Percentiles rank a stretch among this genome's conserved stretches.
Evolutionary conservation across 805 yeast genomes (phyloP).

Genomic region (Hanseniaspora mollemarum): DNA sequence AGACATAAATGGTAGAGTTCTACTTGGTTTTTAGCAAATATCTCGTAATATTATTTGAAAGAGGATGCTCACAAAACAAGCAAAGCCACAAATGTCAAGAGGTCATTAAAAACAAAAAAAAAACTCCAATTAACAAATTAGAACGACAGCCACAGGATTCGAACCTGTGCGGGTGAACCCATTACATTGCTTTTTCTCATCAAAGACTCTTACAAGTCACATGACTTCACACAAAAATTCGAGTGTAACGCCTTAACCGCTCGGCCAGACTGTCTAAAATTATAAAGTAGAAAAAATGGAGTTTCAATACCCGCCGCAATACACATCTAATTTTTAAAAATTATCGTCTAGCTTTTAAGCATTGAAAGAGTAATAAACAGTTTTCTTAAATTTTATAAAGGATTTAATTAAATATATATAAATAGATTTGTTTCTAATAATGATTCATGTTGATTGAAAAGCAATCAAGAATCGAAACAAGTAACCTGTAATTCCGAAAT

Average conservation of each 20-base stretch:
- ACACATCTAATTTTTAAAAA: background rate
- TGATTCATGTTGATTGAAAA: background rate
- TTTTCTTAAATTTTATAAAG: no score
- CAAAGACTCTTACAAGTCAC: background rate
- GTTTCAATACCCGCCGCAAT: no score
- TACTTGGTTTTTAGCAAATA: background rate
- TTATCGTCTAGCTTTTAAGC: no score
- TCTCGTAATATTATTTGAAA: no score
- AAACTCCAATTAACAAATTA: background rate
- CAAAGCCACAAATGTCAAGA: background rate
- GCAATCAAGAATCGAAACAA: no score
- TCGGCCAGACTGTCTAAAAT: conserved; percentile 50
- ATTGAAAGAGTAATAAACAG: no score
- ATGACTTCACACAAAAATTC: conserved; percentile 30
- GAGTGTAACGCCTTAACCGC: conserved; percentile 71
- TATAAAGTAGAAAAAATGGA: background rate
- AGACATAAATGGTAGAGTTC: background rate
- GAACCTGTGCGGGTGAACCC: conserved; percentile 76
- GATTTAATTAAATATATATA: no score
- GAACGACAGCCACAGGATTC: conserved; percentile 64
- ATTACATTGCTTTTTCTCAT: conserved; percentile 37
- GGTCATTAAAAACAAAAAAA: conserved; percentile 27
- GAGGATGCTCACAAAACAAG: background rate
- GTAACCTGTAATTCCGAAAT: no score
- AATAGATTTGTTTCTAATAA: no score